phyloP scores from a whole-genome alignment of 768 basidiomycete genomes.

The Leucocoprinus leucothites region DNA sequence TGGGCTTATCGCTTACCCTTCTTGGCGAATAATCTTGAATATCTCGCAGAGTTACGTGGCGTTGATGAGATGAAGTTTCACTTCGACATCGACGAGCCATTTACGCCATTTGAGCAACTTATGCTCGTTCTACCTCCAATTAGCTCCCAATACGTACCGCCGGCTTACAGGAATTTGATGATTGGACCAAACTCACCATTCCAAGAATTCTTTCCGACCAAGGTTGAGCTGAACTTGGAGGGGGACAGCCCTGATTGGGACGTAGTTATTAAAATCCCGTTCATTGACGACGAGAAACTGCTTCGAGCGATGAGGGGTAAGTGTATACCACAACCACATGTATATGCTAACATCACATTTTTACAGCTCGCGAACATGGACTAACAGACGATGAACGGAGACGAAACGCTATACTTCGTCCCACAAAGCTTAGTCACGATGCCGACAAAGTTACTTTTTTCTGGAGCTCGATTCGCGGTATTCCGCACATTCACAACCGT shows the following conservation, averaged over 20 bases:
- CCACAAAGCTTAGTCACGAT: constrained; percentile 74
- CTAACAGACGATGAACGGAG: constrained; percentile 71
- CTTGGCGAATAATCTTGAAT: constrained; percentile 5
- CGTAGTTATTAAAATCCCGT: constrained; percentile 97
- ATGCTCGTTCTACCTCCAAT: constrained; percentile 97
- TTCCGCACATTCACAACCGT: constrained; percentile 82
- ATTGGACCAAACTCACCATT: constrained; percentile 80
- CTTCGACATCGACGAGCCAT: constrained; percentile 86
- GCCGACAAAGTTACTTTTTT: constrained; percentile 63
- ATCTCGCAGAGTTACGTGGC: constrained; percentile 48
- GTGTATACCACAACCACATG: constrained; percentile 22
- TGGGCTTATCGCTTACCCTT: constrained; percentile 15
- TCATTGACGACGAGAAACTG: constrained; percentile 82
- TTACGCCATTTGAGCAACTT: constrained; percentile 90
- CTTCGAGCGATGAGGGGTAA: constrained; percentile 79
- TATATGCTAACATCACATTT: not conserved
- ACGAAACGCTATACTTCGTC: constrained; percentile 78
- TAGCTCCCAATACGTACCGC: constrained; percentile 83
- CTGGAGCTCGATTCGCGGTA: constrained; percentile 89
- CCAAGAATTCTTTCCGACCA: constrained; percentile 87
- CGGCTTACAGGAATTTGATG: constrained; percentile 91
- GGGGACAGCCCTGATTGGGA: constrained; percentile 99
- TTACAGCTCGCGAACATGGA: constrained; percentile 70
- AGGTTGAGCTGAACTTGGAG: constrained; percentile 92
- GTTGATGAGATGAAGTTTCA: constrained; percentile 82